Conservation (phyloP, 1,139 yeast genomes). For the Candida tropicalis region DNA sequence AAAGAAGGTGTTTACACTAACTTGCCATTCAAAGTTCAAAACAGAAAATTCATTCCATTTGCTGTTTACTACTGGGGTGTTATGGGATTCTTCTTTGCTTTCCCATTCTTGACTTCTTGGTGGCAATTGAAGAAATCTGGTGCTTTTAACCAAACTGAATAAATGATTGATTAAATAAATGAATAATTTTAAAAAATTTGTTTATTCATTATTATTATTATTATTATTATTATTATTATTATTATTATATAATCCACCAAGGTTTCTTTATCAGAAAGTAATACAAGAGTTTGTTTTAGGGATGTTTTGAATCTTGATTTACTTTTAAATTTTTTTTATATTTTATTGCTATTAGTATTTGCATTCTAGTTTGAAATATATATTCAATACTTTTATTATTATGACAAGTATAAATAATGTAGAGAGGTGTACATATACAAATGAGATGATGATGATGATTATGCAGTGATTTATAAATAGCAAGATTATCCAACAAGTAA, state of each 20-base stretch:
- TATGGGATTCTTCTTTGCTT: conserved; percentile 58
- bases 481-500: no score
- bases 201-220: no score
- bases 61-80: conserved; percentile 79
- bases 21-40: conserved; percentile 90
- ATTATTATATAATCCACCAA: not conserved
- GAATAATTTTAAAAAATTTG: no score
- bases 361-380: conserved; percentile 6
- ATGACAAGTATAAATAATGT: not conserved
- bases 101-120: conserved; percentile 70
- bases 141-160: conserved; percentile 31
- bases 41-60: conserved; percentile 82
- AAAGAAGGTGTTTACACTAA: conserved; percentile 89
- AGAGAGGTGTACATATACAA: not conserved
- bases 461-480: no score
- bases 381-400: not conserved
- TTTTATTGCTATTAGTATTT: not conserved
- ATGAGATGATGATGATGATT: not conserved
- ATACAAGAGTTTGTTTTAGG: not conserved
- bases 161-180: no score
- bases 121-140: conserved; percentile 82
- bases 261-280: not conserved
- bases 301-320: not conserved
- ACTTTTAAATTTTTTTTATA: not conserved
- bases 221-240: not conserved